Base-by-base conservation (phyloP, 176 grass and related monocot genomes). In the Elaeis guineensis region DNA sequence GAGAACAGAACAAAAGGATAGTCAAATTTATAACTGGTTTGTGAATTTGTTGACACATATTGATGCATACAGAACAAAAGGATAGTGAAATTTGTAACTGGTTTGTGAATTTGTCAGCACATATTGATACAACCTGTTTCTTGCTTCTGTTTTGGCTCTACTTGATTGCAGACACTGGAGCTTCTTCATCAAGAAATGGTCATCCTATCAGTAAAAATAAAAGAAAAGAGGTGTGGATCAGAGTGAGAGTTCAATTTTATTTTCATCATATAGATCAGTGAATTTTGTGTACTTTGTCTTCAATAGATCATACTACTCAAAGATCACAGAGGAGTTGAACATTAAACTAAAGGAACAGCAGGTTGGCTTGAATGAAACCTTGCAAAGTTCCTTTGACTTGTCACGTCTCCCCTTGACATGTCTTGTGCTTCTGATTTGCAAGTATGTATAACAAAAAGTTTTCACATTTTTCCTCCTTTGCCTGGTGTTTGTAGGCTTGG, bases 141-240 rank as follows among this genome's bases (percentile, higher is more conserved):
- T 39, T 1, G 9, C 9, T 12, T 39, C 2, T 39, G 2, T 39
- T 73, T 64, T 4, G 17, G n/a, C 17, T 16, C 30, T 75, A 67
- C 24, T 57, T 80, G 51, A 50, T 66, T 81, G 57, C 23, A 95
- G 91, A 87, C 86, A 21, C 71, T 87, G 67, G 86, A 90, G 75
- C 83, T 95, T 65, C 86, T 95, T 20, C 75, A 82, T 63, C 83
- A 90, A 83, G 86, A 87, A 84, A 76, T 79, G 57, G 54, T 51
- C 71, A 87, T 24, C 69, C 56, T 59, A 50, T 64, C 52, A 55
- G 21, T 59, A 66, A 87, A 79, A 68, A 69, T 82, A 26, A 72
- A 16, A 64, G 71, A 83, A 58, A 90, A 80, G 72, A 85, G 83
- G 91, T 90, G 65, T 63, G 44, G 16, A n/a, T 51, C 29, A 59